These are phyloP conservation scores for Xylaria sp. DNA, from an alignment of 2,329 filamentous ascomycete genomes.

Conservation along the genomic window DNA sequence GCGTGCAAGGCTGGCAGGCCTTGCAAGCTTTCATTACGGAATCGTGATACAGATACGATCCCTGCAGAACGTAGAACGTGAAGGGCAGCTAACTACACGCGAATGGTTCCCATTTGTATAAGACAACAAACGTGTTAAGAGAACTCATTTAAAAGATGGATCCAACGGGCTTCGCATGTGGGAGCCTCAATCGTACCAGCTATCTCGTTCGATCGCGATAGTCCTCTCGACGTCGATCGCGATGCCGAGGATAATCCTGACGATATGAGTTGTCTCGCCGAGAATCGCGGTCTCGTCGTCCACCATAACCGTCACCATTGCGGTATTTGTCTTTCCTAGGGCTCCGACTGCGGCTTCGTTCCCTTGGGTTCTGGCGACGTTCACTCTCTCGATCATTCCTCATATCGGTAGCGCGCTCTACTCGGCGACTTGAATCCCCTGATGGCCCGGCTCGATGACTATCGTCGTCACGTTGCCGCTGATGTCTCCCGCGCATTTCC, in stretches of 20 bases:
- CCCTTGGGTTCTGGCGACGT: constrained; percentile 16
- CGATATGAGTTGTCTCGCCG: constrained; percentile 40
- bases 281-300: constrained; percentile 37
- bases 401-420: constrained; percentile 15
- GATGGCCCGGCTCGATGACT: constrained; percentile 43
- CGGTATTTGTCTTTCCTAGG: constrained; percentile 41
- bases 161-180: not conserved
- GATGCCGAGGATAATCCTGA: constrained; percentile 39
- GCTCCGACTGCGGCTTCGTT: constrained; percentile 48
- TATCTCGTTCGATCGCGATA: constrained; percentile 42
- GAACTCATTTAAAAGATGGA: not conserved
- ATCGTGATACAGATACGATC: constrained; percentile 12
- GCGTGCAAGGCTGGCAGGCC: constrained; percentile 1
- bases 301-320: constrained; percentile 36
- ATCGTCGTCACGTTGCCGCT: constrained; percentile 52
- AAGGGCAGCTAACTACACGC: not conserved
- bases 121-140: not conserved
- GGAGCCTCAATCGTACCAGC: not conserved
- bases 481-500: constrained; percentile 66
- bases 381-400: constrained; percentile 44
- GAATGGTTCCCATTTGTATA: not conserved
- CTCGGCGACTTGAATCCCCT: constrained; percentile 31
- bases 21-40: constrained; percentile 2
- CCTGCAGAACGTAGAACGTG: constrained; percentile 17
- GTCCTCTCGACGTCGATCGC: constrained; percentile 38